Percentiles rank a stretch among this genome's conserved stretches.
These are phyloP conservation scores for Eucalyptus curtisii DNA, from an alignment of 345 rosid species.

Conservation along the genomic window DNA sequence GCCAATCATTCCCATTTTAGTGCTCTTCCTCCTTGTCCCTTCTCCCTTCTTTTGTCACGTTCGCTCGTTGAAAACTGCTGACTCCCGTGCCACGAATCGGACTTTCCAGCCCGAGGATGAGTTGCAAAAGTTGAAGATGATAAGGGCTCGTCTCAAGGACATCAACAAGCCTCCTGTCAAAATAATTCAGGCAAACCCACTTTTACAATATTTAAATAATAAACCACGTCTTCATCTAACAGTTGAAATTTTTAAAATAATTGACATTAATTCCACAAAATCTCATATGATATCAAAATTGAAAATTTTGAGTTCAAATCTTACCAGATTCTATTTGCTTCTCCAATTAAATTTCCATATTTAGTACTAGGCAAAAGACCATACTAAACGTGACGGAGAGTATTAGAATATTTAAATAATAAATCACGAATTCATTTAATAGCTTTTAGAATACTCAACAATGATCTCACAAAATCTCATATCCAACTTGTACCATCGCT, in stretches of 20 bases:
- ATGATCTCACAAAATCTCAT: background rate
- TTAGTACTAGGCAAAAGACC: too few species aligned
- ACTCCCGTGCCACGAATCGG: constrained; percentile 26
- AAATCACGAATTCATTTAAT: rapidly evolving
- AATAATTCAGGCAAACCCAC: constrained; percentile 61
- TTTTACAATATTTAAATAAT: background rate
- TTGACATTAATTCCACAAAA: rapidly evolving
- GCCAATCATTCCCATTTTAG: constrained; percentile 20
- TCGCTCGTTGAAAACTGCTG: constrained; percentile 17
- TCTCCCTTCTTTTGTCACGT: constrained; percentile 32
- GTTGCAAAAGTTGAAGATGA: constrained; percentile 34
- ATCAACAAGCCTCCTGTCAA: constrained; percentile 82
- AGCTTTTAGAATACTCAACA: too few species aligned
- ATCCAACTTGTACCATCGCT: background rate
- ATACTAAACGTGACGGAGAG: rapidly evolving
- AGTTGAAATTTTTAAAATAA: too few species aligned
- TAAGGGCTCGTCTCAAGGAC: constrained; percentile 48
- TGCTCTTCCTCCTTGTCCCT: constrained; percentile 29
- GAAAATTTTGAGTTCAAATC: background rate
- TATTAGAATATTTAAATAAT: too few species aligned
- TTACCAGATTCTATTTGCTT: rapidly evolving
- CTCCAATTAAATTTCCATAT: too few species aligned
- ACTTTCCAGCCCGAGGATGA: constrained; percentile 64
- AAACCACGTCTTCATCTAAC: rapidly evolving
- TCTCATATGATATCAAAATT: rapidly evolving